phyloP scores from a whole-genome alignment of 257 asterid genomes.

The Buddleja alternifolia region DNA sequence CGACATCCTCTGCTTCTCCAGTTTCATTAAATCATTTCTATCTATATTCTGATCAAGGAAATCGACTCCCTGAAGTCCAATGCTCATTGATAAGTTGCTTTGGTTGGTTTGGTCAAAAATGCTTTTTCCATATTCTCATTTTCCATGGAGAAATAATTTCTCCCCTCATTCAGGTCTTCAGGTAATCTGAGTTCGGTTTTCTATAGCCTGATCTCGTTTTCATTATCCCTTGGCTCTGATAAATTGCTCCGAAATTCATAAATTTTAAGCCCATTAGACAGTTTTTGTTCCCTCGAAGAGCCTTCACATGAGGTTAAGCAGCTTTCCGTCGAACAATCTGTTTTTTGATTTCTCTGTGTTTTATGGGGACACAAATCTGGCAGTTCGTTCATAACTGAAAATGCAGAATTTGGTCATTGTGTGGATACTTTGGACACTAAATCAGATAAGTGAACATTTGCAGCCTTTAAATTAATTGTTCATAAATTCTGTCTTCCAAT shows the following conservation, averaged over 20 bases:
- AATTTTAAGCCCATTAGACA: slow-evolving; percentile 44
- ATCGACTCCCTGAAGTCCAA: too few relatives aligned
- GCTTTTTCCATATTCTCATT: slow-evolving; percentile 40
- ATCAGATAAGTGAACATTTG: slow-evolving; percentile 73
- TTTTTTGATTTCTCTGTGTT: slow-evolving; percentile 45
- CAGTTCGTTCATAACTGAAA: slow-evolving; percentile 50
- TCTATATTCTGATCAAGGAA: slow-evolving; percentile 24
- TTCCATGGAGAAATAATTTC: slow-evolving; percentile 34
- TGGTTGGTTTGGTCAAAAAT: slow-evolving; percentile 31
- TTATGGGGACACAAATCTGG: slow-evolving; percentile 48
- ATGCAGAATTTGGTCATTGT: slow-evolving; percentile 60
- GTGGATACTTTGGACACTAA: slow-evolving; percentile 67
- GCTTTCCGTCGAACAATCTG: slow-evolving; percentile 71
- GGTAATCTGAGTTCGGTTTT: slow-evolving; percentile 49
- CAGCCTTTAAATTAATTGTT: slow-evolving; percentile 63
- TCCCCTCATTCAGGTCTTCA: slow-evolving; percentile 45
- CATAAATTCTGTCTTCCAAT: slow-evolving; percentile 73
- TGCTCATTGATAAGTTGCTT: slow-evolving; percentile 66
- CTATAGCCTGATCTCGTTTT: slow-evolving; percentile 33
- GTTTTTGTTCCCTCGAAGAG: slow-evolving; percentile 52
- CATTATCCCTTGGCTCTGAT: slow-evolving; percentile 35
- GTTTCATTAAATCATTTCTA: slow-evolving; percentile 22
- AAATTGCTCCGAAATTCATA: slow-evolving; percentile 32
- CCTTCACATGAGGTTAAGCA: slow-evolving; percentile 67
- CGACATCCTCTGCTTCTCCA: slow-evolving; percentile 48